Evolutionary conservation across 2,329 filamentous ascomycete genomes (phyloP).

Genomic region (Alternaria triticimaculans): DNA sequence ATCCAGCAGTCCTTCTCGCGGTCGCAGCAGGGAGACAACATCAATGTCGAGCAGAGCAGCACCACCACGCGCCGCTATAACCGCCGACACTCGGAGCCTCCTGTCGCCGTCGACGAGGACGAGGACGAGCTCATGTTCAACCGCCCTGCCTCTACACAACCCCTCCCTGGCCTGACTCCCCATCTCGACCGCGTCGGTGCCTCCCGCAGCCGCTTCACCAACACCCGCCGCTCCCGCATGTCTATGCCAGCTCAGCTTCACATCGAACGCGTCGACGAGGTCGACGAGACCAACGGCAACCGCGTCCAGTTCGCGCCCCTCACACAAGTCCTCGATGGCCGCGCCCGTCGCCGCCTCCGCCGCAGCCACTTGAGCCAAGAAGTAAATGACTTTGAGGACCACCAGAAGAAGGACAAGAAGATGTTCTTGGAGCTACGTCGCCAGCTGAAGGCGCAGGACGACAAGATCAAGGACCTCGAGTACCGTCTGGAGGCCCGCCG

Average conservation of each 20-base stretch:
- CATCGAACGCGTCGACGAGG: conserved; percentile 34
- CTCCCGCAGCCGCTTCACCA: conserved; percentile 31
- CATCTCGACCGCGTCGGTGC: conserved; percentile 42
- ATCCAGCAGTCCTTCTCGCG: conserved; percentile 38
- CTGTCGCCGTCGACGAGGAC: conserved; percentile 22
- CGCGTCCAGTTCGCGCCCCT: conserved; percentile 47
- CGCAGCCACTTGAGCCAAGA: conserved; percentile 52
- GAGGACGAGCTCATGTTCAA: conserved; percentile 25
- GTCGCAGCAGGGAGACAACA: conserved; percentile 28
- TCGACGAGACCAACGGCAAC: conserved; percentile 21
- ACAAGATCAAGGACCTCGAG: conserved; percentile 47
- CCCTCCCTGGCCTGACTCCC: conserved; percentile 38
- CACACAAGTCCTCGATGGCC: conserved; percentile 39
- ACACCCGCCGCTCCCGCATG: conserved; percentile 39
- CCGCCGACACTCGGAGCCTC: conserved; percentile 47
- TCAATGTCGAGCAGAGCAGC: conserved; percentile 18
- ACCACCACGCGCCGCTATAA: conserved; percentile 26
- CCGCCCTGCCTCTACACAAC: conserved; percentile 34
- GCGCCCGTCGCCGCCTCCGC: conserved; percentile 48
- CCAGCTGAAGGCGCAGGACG: conserved; percentile 48
- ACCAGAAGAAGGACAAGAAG: conserved; percentile 47
- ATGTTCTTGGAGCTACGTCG: conserved; percentile 46
- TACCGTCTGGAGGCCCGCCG: conserved; percentile 46
- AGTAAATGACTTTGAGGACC: conserved; percentile 48
- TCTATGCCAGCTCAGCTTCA: conserved; percentile 46